Percentiles rank a stretch among this genome's conserved stretches.
Conservation (phyloP, 805 yeast species). For the Cyberlindnera nakhonratchasimensis region DNA sequence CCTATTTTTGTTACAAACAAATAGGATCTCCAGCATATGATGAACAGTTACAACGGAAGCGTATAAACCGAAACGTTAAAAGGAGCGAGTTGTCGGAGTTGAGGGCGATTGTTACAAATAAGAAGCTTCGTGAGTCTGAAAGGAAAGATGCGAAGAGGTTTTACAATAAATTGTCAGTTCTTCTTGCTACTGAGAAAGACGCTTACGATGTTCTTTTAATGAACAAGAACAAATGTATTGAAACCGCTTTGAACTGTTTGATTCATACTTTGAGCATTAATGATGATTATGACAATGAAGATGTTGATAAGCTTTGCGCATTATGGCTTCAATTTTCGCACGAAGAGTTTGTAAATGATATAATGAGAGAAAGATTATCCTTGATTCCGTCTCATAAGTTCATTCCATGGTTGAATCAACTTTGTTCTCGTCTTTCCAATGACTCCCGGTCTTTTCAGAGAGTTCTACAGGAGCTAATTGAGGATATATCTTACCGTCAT, state of each 20-base stretch:
- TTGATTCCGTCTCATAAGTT: conserved; percentile 57
- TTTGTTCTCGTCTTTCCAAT: conserved; percentile 62
- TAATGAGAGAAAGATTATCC: conserved; percentile 37
- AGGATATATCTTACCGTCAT: conserved; percentile 47
- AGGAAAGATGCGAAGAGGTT: conserved; percentile 51
- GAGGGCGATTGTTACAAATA: conserved; percentile 39
- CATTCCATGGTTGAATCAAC: conserved; percentile 79
- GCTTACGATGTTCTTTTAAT: conserved; percentile 39
- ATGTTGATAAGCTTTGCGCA: conserved; percentile 73
- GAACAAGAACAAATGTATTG: conserved; percentile 42
- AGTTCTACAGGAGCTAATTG: conserved; percentile 45
- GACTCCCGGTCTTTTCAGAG: conserved; percentile 53
- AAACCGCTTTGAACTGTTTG: conserved; percentile 56
- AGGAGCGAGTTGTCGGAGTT: conserved; percentile 48
- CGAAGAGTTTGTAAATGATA: conserved; percentile 40
- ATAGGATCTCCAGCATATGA: conserved; percentile 41
- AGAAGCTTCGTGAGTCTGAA: conserved; percentile 41
- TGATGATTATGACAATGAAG: conserved; percentile 47
- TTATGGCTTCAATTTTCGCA: conserved; percentile 71
- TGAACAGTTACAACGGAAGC: conserved; percentile 41
- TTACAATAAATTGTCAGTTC: conserved; percentile 45
- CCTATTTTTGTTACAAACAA: conserved; percentile 70
- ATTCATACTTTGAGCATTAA: conserved; percentile 47
- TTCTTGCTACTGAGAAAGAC: conserved; percentile 46
- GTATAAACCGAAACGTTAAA: conserved; percentile 39